Evolutionary conservation across 768 basidiomycete species (phyloP).

Genomic region (Pulveroboletus sp.): DNA sequence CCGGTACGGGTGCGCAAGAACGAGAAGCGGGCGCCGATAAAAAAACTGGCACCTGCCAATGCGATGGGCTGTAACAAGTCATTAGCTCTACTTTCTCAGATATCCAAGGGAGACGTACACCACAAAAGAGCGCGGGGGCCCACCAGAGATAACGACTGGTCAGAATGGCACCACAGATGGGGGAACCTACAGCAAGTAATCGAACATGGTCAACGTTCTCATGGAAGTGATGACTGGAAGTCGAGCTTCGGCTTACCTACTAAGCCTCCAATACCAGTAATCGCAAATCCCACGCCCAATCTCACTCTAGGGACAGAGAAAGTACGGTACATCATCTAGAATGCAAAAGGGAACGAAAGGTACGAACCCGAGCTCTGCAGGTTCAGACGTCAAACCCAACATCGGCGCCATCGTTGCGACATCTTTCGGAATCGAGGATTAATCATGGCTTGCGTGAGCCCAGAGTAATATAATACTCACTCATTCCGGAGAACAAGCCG

Average conservation of each 20-base stretch:
- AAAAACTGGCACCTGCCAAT: slow-evolving; percentile 3
- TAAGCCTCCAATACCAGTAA: slow-evolving; percentile 34
- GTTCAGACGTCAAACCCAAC: slow-evolving; percentile 41
- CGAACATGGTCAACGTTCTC: slow-evolving; percentile 4
- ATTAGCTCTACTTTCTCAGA: neutral
- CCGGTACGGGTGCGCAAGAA: neutral
- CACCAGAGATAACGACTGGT: no score
- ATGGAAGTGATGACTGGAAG: no score
- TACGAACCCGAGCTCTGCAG: slow-evolving; percentile 49
- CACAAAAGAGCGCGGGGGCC: slow-evolving; percentile 53
- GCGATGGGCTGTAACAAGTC: slow-evolving; percentile 5
- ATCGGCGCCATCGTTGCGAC: slow-evolving; percentile 41
- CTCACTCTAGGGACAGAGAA: slow-evolving; percentile 21
- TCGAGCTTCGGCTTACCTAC: slow-evolving; percentile 20
- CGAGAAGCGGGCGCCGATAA: slow-evolving; percentile 15
- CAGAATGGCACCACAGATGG: no score
- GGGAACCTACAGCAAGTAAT: slow-evolving; percentile 42
- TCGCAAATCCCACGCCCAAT: slow-evolving; percentile 48
- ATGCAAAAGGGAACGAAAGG: no score
- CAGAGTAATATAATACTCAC: no score
- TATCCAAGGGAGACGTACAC: slow-evolving; percentile 23
- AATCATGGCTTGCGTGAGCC: no score
- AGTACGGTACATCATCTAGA: neutral
- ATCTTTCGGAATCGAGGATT: slow-evolving; percentile 23
- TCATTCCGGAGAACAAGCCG: slow-evolving; percentile 45